Evolutionary conservation across 2,329 filamentous ascomycete species (phyloP).

Genomic region (Colletotrichum karsti): DNA sequence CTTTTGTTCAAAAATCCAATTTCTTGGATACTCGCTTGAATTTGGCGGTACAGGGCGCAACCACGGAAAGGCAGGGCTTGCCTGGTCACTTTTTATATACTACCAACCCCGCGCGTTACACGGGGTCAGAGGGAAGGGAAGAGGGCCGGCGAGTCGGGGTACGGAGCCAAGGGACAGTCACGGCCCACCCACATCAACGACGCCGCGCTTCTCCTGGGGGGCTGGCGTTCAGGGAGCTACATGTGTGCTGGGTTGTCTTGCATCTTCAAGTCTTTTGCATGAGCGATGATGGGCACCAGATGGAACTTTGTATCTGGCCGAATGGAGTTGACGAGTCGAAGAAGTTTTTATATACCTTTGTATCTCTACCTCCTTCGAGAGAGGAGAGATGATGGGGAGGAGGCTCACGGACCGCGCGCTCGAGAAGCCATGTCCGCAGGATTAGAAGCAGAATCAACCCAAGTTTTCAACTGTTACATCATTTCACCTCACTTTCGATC

Average conservation of each 20-base stretch:
- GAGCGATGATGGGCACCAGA: slow-evolving; percentile 30
- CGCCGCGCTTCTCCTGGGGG: slow-evolving; percentile 6
- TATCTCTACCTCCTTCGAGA: not conserved
- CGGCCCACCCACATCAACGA: not conserved
- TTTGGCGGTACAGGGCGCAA: slow-evolving; percentile 20
- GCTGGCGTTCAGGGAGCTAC: slow-evolving; percentile 30
- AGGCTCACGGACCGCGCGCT: slow-evolving; percentile 11
- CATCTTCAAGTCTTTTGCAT: slow-evolving; percentile 29
- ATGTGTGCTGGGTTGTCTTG: slow-evolving; percentile 21
- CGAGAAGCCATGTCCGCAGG: slow-evolving; percentile 16
- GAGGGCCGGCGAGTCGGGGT: slow-evolving; percentile 5
- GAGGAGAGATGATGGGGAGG: not conserved
- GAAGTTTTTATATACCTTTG: not conserved
- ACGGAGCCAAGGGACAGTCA: not conserved
- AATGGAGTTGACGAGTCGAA: slow-evolving; percentile 25
- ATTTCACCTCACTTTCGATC: not conserved
- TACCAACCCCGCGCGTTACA: not conserved
- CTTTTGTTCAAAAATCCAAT: slow-evolving; percentile 12
- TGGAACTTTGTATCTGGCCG: slow-evolving; percentile 18
- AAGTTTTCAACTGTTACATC: slow-evolving; percentile 3
- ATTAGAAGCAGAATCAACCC: slow-evolving; percentile 15
- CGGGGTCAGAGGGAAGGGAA: not conserved
- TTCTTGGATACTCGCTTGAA: slow-evolving; percentile 6
- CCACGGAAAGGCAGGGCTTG: slow-evolving; percentile 24
- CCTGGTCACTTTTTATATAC: slow-evolving; percentile 22